Percentiles rank a stretch among this genome's conserved stretches.
phyloP scores from a whole-genome alignment of 345 rosid species.

The Salix koriyanagi region DNA sequence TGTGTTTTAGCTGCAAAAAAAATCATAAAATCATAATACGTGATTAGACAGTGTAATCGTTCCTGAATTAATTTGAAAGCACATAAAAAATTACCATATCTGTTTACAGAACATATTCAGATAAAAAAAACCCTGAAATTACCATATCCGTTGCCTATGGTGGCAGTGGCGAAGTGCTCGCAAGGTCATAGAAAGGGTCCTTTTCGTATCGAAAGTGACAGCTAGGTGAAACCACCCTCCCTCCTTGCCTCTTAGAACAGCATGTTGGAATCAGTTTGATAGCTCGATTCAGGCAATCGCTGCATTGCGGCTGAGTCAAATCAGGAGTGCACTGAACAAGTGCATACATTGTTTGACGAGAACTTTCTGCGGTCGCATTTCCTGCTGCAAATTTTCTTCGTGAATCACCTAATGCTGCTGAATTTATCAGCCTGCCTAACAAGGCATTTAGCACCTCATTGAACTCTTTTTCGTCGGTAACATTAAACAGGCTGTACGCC shows the following conservation, averaged over 20 bases:
- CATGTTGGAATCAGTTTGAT: conserved; percentile 12
- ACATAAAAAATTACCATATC: no score
- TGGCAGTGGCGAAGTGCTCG: conserved; percentile 2
- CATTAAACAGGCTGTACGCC: neutral
- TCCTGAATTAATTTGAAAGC: no score
- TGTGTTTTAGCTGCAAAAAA: neutral
- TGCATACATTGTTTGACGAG: conserved; percentile 18
- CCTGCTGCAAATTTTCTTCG: conserved; percentile 20
- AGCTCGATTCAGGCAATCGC: conserved; percentile 10
- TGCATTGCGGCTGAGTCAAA: conserved; percentile 20
- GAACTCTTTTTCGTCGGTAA: conserved; percentile 10
- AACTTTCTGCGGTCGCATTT: neutral
- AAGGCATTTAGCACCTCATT: conserved; percentile 4
- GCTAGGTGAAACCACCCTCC: conserved; percentile 33
- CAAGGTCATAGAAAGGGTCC: conserved; percentile 21
- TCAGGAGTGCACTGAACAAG: conserved; percentile 42
- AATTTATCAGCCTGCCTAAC: conserved; percentile 3
- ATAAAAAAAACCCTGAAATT: no score
- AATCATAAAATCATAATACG: no score
- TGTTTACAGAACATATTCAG: neutral
- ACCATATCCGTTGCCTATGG: neutral
- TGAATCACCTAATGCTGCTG: conserved; percentile 21
- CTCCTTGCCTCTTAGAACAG: conserved; percentile 25
- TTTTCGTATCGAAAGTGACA: conserved; percentile 43
- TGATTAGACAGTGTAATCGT: no score